Conservation (phyloP, 23 red algal species). For the Chondrus crispus region DNA sequence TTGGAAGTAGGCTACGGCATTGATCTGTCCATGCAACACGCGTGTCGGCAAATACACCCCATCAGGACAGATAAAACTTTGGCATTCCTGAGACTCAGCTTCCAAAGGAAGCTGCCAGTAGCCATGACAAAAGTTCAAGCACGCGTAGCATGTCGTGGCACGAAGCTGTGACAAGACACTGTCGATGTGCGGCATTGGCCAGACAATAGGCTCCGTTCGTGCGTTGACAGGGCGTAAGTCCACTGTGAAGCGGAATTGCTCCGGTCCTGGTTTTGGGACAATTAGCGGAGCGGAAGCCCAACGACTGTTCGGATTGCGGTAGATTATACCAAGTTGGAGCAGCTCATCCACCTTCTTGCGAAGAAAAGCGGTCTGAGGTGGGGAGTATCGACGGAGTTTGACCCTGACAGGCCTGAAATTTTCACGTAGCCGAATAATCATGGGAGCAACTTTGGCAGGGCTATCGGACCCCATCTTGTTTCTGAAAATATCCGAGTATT, state of each 20-base stretch:
- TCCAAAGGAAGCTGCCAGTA: constrained; percentile 34
- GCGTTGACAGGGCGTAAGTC: constrained; percentile 15
- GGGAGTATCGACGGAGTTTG: not conserved
- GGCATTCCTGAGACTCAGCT: not conserved
- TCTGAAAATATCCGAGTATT: not conserved
- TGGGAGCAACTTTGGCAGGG: not conserved
- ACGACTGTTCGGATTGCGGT: not conserved
- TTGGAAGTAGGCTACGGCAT: not conserved
- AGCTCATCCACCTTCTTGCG: not conserved
- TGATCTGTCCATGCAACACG: not conserved
- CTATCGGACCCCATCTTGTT: not conserved
- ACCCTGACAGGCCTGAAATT: not conserved
- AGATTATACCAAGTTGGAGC: not conserved
- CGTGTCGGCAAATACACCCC: constrained; percentile 10
- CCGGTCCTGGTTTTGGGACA: not conserved
- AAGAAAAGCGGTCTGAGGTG: not conserved
- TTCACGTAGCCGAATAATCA: not conserved
- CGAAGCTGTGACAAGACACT: not conserved
- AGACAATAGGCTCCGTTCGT: not conserved
- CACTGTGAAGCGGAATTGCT: constrained; percentile 27
- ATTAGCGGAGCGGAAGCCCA: constrained; percentile 4
- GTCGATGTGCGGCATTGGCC: constrained; percentile 14
- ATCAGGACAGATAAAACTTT: not conserved
- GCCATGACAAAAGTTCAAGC: constrained; percentile 13
- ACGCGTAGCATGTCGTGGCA: not conserved